Base-by-base conservation (phyloP, 75 land plant genomes). In the Chamaecyparis obtusa region DNA sequence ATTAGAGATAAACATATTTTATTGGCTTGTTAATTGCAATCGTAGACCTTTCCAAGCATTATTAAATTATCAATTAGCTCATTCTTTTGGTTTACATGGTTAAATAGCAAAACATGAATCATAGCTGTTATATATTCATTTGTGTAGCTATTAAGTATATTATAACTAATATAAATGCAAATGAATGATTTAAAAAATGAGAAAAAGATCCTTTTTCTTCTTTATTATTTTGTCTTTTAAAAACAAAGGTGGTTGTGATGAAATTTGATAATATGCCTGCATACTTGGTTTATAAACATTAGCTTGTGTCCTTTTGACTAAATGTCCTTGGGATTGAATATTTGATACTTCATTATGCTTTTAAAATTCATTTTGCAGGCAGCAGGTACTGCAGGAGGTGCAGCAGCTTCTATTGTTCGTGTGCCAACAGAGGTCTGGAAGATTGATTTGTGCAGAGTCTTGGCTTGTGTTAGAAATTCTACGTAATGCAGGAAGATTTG, bases 321-420 rank as follows among this genome's bases (percentile, higher is more conserved):
- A 41, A 41, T 81, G 13, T 74, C 36, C 36, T 81, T 44, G 30
- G 83, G n/a, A 36, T 37, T 80, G 14, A 35, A 36, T 24, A 11
- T 14, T 80, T 43, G 13, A 80, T 81, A 81, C 43, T 37, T 41
- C 36, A 21, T 41, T 9, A 39, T 81, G 30, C 10, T 43, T 21
- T 80, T 80, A 11, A 44, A 77, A 19, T 43, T 80, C 14, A 72
- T 89, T 71, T 48, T 89, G 76, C 87, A 98, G 99, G 92, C 95
- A 84, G 99, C 99, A 79, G 99, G 99, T 82, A 95, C 99, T 55
- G 77, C 95, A 74, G 99, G 96, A 86, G 99, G 99, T 9, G 88
- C 92, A 77, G 93, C 94, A 87, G 92, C 99, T 87, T 98, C 99
- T 49, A 90, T 98, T 69, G 89, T 97, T 84, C 97, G 99, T 80